Percentiles rank a stretch among this genome's conserved stretches.
phyloP scores from a whole-genome alignment of 108 stramenopile species.

The Parmales sp. region DNA sequence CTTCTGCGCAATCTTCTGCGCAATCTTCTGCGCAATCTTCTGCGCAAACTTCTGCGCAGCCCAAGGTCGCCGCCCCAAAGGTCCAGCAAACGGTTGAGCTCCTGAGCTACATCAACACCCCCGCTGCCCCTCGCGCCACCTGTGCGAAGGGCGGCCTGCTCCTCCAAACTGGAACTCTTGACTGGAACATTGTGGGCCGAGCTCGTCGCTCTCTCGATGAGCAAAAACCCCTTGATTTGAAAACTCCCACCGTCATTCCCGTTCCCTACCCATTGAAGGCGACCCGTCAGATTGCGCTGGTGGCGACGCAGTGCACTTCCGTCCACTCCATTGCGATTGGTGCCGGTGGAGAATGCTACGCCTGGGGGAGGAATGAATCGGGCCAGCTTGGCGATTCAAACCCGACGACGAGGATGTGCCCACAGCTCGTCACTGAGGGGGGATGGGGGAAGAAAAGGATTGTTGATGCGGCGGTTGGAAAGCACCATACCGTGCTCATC shows the following conservation, averaged over 20 bases:
- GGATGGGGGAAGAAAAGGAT: conserved; percentile 23
- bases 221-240: conserved; percentile 18
- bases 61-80: conserved; percentile 7
- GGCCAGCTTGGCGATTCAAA: conserved; percentile 33
- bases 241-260: conserved; percentile 32
- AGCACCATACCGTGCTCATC: conserved; percentile 61
- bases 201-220: conserved; percentile 21
- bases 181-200: conserved; percentile 46
- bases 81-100: not conserved
- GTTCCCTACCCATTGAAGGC: conserved; percentile 19
- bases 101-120: not conserved
- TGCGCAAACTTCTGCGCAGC: not conserved
- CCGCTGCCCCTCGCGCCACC: not conserved
- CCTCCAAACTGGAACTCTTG: conserved; percentile 71
- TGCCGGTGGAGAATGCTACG: conserved; percentile 47
- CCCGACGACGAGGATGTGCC: conserved; percentile 9
- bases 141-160: conserved; percentile 30
- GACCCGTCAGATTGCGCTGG: conserved; percentile 31
- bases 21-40: not conserved
- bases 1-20: not conserved
- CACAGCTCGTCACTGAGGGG: conserved; percentile 17
- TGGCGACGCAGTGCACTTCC: conserved; percentile 47
- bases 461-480: conserved; percentile 60
- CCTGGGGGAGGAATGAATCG: conserved; percentile 70
- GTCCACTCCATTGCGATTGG: conserved; percentile 63